Percentiles rank a stretch among this genome's conserved stretches.
These are phyloP conservation scores for Colletotrichum musae DNA, from an alignment of 2,329 filamentous ascomycete genomes.

Conservation along the genomic window DNA sequence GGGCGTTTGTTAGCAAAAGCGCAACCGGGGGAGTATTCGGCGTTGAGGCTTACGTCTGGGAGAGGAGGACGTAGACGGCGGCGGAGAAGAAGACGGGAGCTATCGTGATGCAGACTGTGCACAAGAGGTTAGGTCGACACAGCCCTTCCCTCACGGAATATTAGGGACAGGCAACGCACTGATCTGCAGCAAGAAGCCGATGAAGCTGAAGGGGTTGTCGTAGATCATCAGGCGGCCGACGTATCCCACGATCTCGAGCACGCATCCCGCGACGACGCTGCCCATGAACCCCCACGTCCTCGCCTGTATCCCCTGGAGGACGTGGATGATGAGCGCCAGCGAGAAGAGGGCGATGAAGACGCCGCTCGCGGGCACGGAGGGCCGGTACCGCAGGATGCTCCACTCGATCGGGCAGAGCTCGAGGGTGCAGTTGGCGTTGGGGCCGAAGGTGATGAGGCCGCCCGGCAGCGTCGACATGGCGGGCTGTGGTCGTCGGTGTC, in stretches of 20 bases:
- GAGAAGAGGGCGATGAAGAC: constrained; percentile 57
- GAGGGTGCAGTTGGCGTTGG: constrained; percentile 62
- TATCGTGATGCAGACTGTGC: constrained; percentile 50
- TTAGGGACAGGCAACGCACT: constrained; percentile 45
- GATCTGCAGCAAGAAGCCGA: constrained; percentile 75
- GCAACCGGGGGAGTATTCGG: no score
- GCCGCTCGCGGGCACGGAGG: constrained; percentile 52
- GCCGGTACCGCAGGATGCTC: constrained; percentile 59
- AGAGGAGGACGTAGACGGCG: constrained; percentile 47
- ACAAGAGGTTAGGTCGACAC: constrained; percentile 45
- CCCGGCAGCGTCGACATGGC: constrained; percentile 22
- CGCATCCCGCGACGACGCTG: constrained; percentile 68
- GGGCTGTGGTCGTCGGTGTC: no score
- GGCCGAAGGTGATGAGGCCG: constrained; percentile 54
- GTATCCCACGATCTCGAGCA: constrained; percentile 75
- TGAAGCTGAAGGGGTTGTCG: constrained; percentile 69
- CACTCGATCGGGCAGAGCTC: constrained; percentile 58
- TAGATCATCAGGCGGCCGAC: constrained; percentile 69
- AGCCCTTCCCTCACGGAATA: background rate
- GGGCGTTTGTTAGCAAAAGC: no score
- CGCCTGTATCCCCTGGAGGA: constrained; percentile 57
- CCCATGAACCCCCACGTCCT: constrained; percentile 59
- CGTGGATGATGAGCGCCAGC: constrained; percentile 59
- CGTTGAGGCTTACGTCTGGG: constrained; percentile 27
- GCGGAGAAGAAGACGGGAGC: constrained; percentile 49